phyloP scores from a whole-genome alignment of 192 early-diverging fungal species.

The Mortierella antarctica region DNA sequence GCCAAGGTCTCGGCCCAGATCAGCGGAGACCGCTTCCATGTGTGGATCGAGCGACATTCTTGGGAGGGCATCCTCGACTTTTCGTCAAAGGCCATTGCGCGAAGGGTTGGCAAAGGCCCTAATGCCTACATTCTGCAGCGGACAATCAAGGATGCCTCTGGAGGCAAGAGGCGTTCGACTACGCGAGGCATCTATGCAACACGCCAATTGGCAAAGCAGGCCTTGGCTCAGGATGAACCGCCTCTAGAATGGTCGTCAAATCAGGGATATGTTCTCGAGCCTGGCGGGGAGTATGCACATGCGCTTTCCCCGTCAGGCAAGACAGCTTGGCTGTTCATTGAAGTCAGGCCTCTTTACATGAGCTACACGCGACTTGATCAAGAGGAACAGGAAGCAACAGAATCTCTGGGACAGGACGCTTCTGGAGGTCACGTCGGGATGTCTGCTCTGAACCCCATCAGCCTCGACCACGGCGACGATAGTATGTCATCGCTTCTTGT shows the following conservation, averaged over 20 bases:
- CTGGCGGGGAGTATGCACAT: slow-evolving; percentile 47
- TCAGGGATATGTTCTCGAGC: slow-evolving; percentile 36
- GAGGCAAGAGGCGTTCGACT: slow-evolving; percentile 45
- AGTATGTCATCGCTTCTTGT: background rate
- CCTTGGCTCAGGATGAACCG: slow-evolving; percentile 29
- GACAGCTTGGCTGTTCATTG: slow-evolving; percentile 49
- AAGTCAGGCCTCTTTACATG: slow-evolving; percentile 45
- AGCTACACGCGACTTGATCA: slow-evolving; percentile 37
- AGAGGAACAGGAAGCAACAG: slow-evolving; percentile 18
- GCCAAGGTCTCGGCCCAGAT: slow-evolving; percentile 40
- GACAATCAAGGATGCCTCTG: slow-evolving; percentile 54
- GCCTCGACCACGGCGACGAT: slow-evolving; percentile 42
- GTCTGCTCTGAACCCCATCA: slow-evolving; percentile 41
- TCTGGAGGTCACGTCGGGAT: slow-evolving; percentile 15
- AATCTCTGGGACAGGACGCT: background rate
- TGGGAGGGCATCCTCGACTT: slow-evolving; percentile 50
- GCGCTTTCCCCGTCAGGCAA: slow-evolving; percentile 48
- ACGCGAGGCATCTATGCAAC: slow-evolving; percentile 45
- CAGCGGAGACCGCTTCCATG: slow-evolving; percentile 41
- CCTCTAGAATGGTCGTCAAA: slow-evolving; percentile 47
- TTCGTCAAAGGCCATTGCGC: slow-evolving; percentile 44
- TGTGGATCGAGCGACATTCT: slow-evolving; percentile 46
- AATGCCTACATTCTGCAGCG: slow-evolving; percentile 49
- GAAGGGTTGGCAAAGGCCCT: slow-evolving; percentile 34
- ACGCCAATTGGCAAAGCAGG: slow-evolving; percentile 38